phyloP scores from a whole-genome alignment of 805 yeast genomes.

The Yamadazyma kitorensis region DNA sequence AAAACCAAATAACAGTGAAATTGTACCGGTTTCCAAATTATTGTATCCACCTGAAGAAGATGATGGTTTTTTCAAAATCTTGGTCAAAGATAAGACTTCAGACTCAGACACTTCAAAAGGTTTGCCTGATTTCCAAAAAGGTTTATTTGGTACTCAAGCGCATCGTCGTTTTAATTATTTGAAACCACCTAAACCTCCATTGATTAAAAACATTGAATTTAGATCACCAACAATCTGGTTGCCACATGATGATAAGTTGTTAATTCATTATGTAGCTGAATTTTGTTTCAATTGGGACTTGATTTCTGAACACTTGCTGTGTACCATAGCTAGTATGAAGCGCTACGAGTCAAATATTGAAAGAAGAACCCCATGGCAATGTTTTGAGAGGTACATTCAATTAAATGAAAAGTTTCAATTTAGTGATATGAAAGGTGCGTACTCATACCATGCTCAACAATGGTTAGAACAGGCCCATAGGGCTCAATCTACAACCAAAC shows the following conservation, averaged over 20 bases:
- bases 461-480: constrained; percentile 93
- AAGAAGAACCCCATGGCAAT: constrained; percentile 97
- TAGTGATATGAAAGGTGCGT: constrained; percentile 81
- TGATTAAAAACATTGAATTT: constrained; percentile 70
- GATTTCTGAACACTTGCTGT: constrained; percentile 75
- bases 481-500: constrained; percentile 81
- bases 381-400: constrained; percentile 94
- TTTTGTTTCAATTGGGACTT: constrained; percentile 92
- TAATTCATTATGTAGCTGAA: constrained; percentile 79
- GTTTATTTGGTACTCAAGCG: constrained; percentile 51
- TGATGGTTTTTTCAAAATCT: constrained; percentile 56
- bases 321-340: constrained; percentile 53
- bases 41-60: constrained; percentile 64
- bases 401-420: constrained; percentile 85
- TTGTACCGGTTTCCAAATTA: constrained; percentile 63
- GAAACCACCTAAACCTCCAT: constrained; percentile 91
- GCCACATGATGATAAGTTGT: constrained; percentile 84
- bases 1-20: constrained; percentile 27
- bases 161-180: constrained; percentile 59
- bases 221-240: constrained; percentile 95
- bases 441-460: constrained; percentile 77
- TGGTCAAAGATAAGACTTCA: constrained; percentile 40
- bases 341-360: constrained; percentile 85
- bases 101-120: constrained; percentile 12
- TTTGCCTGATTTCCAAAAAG: constrained; percentile 49